Base-by-base conservation (phyloP, 2,329 filamentous ascomycete species). In the Diaporthe batatas region DNA sequence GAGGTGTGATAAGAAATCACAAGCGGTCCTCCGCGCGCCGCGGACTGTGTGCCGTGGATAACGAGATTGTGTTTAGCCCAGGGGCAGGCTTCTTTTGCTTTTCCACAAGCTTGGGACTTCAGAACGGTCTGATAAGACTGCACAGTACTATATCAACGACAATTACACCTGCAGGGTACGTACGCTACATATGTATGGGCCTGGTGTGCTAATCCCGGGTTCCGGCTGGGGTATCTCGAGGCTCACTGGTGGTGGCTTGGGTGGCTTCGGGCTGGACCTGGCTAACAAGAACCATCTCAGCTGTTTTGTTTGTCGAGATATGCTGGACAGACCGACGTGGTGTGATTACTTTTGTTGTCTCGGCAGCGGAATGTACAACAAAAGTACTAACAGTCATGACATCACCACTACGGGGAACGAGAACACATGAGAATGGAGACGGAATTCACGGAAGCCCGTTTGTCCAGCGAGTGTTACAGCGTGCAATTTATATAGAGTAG, bases 301-400 rank as follows among this genome's bases (percentile, higher is more conserved):
- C 62, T 53, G 59, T 34, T 32, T 51, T 12, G 29, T 32, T 21
- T 51, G 7, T 23, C 16, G 44, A 36, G 21, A 34, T 18, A 6
- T 1, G 59, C 59, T 36, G 44, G 18, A 23, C 23, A 39, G 36
- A 29, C 44, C 29, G 32, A 21, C 62, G 62, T 65, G 44, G 62
- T 36, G 29, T 65, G 62, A 65, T 65, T 47, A 21, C n/a, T 65
- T 29, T 65, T 29, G 67, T 47, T 47, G 51, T 47, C 39, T 55
- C 53, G 42, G 39, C 67, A 36, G n/a, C 87, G 80, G 71, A 57
- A 79, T 84, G 2, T 55, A 57, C 6, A 36, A 55, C 65, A 32
- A 51, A 42, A 29, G 42, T 49, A 32, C 53, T 34, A 23, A 51
- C 16, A 58, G 65, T 72, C 64, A 72, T 72, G 71, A 72, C 71